These are phyloP conservation scores for Podosphaera xanthii DNA, from an alignment of 2,329 filamentous ascomycete species.

Conservation along the genomic window DNA sequence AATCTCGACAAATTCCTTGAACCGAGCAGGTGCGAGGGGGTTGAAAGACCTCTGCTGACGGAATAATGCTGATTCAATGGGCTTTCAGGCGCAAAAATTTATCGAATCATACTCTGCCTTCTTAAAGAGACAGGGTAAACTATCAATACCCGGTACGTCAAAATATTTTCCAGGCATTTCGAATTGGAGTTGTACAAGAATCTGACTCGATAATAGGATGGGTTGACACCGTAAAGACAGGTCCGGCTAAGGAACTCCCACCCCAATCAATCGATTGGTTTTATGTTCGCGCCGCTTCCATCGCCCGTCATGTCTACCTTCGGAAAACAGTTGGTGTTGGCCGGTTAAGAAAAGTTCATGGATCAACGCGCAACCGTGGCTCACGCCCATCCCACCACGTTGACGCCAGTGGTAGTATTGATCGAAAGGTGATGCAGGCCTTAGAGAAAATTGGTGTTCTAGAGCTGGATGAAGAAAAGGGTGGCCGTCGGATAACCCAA, in stretches of 20 bases:
- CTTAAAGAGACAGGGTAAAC: conserved; percentile 86
- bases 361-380: conserved; percentile 91
- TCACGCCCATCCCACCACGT: conserved; percentile 81
- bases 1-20: conserved; percentile 9
- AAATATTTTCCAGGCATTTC: not conserved
- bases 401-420: conserved; percentile 80
- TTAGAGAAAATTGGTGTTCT: conserved; percentile 99
- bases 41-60: conserved; percentile 52
- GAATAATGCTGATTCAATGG: conserved; percentile 43
- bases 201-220: conserved; percentile 43
- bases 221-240: conserved; percentile 99
- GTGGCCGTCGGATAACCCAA: conserved; percentile 95
- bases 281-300: conserved; percentile 72
- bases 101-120: conserved; percentile 69
- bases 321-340: conserved; percentile 98
- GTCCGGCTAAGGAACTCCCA: conserved; percentile 86
- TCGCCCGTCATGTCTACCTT: conserved; percentile 97
- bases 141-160: conserved; percentile 55
- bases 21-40: conserved; percentile 47
- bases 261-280: conserved; percentile 98
- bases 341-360: conserved; percentile 91
- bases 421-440: conserved; percentile 92
- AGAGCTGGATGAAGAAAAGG: conserved; percentile 95
- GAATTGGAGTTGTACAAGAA: not conserved
- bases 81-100: conserved; percentile 59